phyloP scores from a whole-genome alignment of 768 basidiomycete species.

The Lyophyllum atratum region DNA sequence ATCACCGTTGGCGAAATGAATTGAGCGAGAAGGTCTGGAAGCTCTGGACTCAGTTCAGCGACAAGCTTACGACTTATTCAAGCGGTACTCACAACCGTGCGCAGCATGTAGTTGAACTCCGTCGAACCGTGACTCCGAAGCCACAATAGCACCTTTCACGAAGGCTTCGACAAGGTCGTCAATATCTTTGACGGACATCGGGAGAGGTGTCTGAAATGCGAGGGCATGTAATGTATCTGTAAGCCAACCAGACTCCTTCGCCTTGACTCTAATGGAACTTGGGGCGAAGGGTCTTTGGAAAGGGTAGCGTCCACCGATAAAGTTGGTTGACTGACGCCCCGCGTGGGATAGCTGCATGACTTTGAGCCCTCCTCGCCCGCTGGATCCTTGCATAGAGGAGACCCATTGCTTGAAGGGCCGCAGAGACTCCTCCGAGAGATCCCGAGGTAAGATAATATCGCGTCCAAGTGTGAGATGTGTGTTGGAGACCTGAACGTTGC shows the following conservation, averaged over 20 bases:
- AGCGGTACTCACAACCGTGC: constrained; percentile 72
- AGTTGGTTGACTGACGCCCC: constrained; percentile 79
- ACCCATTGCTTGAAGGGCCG: constrained; percentile 55
- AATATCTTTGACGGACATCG: constrained; percentile 64
- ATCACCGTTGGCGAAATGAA: constrained; percentile 74
- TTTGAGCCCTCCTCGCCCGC: constrained; percentile 40
- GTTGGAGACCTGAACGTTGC: constrained; percentile 72
- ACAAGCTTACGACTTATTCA: not conserved
- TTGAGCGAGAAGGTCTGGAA: constrained; percentile 72
- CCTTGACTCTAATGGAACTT: constrained; percentile 57
- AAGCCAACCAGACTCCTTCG: constrained; percentile 26
- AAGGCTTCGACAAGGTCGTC: constrained; percentile 62
- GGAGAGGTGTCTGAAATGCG: constrained; percentile 63
- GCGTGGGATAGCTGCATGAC: constrained; percentile 85
- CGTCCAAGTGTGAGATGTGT: constrained; percentile 72
- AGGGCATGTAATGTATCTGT: constrained; percentile 43
- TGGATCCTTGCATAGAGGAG: constrained; percentile 45
- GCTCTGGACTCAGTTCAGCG: not conserved
- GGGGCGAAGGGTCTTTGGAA: constrained; percentile 70
- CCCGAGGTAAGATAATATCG: constrained; percentile 62
- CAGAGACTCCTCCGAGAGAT: constrained; percentile 42
- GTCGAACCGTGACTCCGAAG: constrained; percentile 74
- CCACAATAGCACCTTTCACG: constrained; percentile 64
- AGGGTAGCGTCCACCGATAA: constrained; percentile 67
- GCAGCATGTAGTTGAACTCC: constrained; percentile 85